Base-by-base conservation (phyloP, 805 yeast genomes). In the Metschnikowia cubensis region DNA sequence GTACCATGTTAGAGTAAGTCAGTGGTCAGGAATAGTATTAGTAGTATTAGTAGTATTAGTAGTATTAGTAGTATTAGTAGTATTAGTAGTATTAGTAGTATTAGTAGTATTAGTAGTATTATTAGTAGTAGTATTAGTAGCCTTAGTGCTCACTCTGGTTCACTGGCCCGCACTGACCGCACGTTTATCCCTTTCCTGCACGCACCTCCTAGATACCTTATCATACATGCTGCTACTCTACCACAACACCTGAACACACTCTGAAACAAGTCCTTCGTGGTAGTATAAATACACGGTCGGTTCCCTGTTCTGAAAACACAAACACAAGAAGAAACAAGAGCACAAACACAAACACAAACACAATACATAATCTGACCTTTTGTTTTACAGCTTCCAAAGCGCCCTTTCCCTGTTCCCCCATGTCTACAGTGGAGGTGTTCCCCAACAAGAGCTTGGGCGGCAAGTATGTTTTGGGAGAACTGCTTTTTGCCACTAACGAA, bases 361-460 rank as follows among this genome's bases (percentile, higher is more conserved):
- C 25, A 18, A 36, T 35, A 8, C 17, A 15, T 35, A 15, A 25
- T 25, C 13, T 25, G 4, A 25, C 29, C 29, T 36, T 3, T 13
- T 13, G 20, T 8, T 20, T 7, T 11, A 17, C 13, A 8, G 13
- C 21, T 14, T 37, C 14, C 14, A 38, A 38, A 21, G 41, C 31
- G 4, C 10, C 18, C 18, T 38, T 17, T 8, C 10, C 34, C 34
- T 39, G 34, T 15, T 29, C 11, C 21, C 25, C 38, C n/a, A 57
- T 56, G 58, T 38, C 55, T 4, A 42, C 58, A 5, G 52, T 51
- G 5, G 52, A 50, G 25, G 42, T 58, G 15, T 33, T 56, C 36
- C 77, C 77, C 11, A 73, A 74, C 22, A 65, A 68, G 46, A 73
- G 76, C n/a, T 56, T 73, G 25, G 66, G 69, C 15, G 59, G 62